Conservation (phyloP, 805 yeast species). For the Spathaspora arborariae region DNA sequence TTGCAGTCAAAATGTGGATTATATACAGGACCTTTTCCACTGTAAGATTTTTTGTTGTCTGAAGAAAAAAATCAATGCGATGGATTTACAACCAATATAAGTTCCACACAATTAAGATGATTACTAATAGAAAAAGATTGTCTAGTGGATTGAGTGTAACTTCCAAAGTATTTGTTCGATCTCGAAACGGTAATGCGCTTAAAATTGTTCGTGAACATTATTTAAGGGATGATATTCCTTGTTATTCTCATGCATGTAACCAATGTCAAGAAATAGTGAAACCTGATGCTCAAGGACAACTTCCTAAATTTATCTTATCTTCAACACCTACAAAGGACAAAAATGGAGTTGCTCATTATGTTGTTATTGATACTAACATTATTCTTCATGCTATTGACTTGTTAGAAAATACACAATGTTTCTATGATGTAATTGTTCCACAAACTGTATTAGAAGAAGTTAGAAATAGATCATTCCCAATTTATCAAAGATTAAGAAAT, state of each 20-base stretch:
- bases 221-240: slow-evolving; percentile 87
- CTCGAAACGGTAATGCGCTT: slow-evolving; percentile 84
- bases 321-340: slow-evolving; percentile 51
- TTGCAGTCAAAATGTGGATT: background rate
- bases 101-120: slow-evolving; percentile 10
- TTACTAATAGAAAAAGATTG: slow-evolving; percentile 30
- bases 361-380: slow-evolving; percentile 84
- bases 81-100: background rate
- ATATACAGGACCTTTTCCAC: too few species aligned
- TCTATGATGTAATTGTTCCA: slow-evolving; percentile 89
- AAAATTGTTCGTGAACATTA: slow-evolving; percentile 94
- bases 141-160: slow-evolving; percentile 56
- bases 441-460: slow-evolving; percentile 95
- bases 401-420: slow-evolving; percentile 69
- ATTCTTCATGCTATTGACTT: slow-evolving; percentile 86
- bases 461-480: slow-evolving; percentile 79
- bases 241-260: slow-evolving; percentile 70
- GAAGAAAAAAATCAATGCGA: background rate
- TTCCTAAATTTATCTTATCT: slow-evolving; percentile 65
- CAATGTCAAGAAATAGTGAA: slow-evolving; percentile 53
- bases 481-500: slow-evolving; percentile 78
- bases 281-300: slow-evolving; percentile 63
- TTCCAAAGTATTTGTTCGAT: slow-evolving; percentile 86
- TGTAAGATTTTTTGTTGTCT: background rate
- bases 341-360: slow-evolving; percentile 67